Percentiles rank a stretch among this genome's conserved stretches.
phyloP scores from a whole-genome alignment of 208 protist genomes.

The Lotmaria passim region DNA sequence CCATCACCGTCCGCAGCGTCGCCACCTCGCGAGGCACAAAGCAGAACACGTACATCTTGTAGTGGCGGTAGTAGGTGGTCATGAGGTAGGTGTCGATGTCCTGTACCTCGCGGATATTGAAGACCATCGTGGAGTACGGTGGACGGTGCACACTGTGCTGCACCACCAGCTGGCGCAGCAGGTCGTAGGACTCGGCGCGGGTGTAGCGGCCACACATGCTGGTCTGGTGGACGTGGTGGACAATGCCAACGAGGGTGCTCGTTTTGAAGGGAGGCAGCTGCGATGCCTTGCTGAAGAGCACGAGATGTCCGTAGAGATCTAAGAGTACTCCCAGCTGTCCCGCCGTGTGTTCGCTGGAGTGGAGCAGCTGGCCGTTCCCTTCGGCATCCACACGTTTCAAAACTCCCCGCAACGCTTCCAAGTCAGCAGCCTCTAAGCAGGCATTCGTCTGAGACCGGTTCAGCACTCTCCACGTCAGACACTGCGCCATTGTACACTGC shows the following conservation, averaged over 20 bases:
- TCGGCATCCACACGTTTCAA: slow-evolving; percentile 45
- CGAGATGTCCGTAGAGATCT: slow-evolving; percentile 81
- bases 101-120: slow-evolving; percentile 81
- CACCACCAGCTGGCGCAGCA: slow-evolving; percentile 74
- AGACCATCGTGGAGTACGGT: slow-evolving; percentile 86
- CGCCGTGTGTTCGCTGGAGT: slow-evolving; percentile 20
- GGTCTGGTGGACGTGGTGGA: slow-evolving; percentile 64
- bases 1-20: slow-evolving; percentile 54
- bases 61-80: slow-evolving; percentile 89
- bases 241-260: slow-evolving; percentile 81
- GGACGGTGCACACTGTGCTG: slow-evolving; percentile 88
- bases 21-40: slow-evolving; percentile 79
- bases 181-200: slow-evolving; percentile 69
- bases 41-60: slow-evolving; percentile 93
- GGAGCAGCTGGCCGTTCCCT: slow-evolving; percentile 38
- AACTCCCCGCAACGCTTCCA: slow-evolving; percentile 49
- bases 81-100: slow-evolving; percentile 89
- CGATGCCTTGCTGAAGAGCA: slow-evolving; percentile 75
- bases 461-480: slow-evolving; percentile 75
- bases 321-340: slow-evolving; percentile 67
- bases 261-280: slow-evolving; percentile 77
- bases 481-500: slow-evolving; percentile 24
- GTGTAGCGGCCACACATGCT: slow-evolving; percentile 72
- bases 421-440: slow-evolving; percentile 57
- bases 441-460: slow-evolving; percentile 53